Conservation (phyloP, 192 early-diverging fungal species). For the Entomortierella beljakovae region DNA sequence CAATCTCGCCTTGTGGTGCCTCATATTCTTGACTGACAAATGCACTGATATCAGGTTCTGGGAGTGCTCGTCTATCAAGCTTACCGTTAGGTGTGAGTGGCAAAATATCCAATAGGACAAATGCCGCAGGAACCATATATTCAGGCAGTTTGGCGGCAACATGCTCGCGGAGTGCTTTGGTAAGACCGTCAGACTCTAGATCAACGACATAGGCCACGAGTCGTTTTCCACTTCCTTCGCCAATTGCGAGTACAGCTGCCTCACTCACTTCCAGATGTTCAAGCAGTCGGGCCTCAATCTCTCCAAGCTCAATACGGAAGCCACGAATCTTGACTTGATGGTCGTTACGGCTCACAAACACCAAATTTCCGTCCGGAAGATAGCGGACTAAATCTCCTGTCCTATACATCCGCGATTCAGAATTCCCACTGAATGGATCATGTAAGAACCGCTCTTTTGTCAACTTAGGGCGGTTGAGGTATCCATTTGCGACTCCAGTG, state of each 20-base stretch:
- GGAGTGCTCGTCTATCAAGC: conserved; percentile 47
- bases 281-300: conserved; percentile 33
- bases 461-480: conserved; percentile 52
- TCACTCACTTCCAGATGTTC: conserved; percentile 17
- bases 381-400: conserved; percentile 45
- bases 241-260: too few species aligned
- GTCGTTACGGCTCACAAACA: conserved; percentile 46
- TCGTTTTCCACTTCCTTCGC: too few species aligned
- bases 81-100: conserved; percentile 42
- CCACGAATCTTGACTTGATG: conserved; percentile 60
- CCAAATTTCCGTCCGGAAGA: conserved; percentile 37
- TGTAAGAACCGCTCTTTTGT: conserved; percentile 43
- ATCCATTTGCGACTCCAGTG: conserved; percentile 50
- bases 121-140: too few species aligned
- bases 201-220: too few species aligned
- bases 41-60: conserved; percentile 12
- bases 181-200: too few species aligned
- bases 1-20: conserved; percentile 19
- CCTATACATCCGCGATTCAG: conserved; percentile 30
- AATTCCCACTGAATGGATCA: conserved; percentile 42
- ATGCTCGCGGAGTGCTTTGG: too few species aligned
- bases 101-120: conserved; percentile 25
- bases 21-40: conserved; percentile 7
- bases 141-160: too few species aligned
- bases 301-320: conserved; percentile 50